Percentiles rank a stretch among this genome's conserved stretches.
phyloP scores from a whole-genome alignment of 2,329 filamentous ascomycete species.

The Sphaerulina vaccinii region DNA sequence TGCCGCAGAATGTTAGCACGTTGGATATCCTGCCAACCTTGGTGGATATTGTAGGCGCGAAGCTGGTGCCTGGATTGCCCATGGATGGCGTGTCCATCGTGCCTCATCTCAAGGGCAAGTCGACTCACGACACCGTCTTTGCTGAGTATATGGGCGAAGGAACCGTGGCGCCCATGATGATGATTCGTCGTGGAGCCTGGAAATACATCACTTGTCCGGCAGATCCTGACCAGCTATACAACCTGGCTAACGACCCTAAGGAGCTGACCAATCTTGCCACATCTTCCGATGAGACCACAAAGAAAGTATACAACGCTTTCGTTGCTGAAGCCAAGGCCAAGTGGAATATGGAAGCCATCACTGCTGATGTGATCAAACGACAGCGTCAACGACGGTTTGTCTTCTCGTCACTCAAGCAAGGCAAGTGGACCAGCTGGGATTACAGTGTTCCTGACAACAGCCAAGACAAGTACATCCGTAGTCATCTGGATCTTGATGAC shows the following conservation, averaged over 20 bases:
- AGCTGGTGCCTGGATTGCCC: conserved; percentile 68
- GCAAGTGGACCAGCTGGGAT: conserved; percentile 80
- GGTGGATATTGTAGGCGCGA: conserved; percentile 74
- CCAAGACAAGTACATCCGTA: conserved; percentile 72
- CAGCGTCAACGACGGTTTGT: conserved; percentile 78
- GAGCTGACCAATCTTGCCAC: conserved; percentile 71
- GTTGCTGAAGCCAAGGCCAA: conserved; percentile 68
- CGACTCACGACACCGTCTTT: conserved; percentile 79
- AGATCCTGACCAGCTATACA: conserved; percentile 81
- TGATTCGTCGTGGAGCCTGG: conserved; percentile 87
- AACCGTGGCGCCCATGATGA: conserved; percentile 83
- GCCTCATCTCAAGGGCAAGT: conserved; percentile 69
- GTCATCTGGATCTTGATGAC: conserved; percentile 75
- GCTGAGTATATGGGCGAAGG: conserved; percentile 95
- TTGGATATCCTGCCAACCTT: conserved; percentile 88
- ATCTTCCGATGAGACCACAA: conserved; percentile 40
- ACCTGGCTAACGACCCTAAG: conserved; percentile 70
- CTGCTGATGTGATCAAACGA: conserved; percentile 68
- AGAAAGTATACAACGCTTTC: conserved; percentile 58
- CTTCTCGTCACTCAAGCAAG: conserved; percentile 75
- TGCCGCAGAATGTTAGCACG: conserved; percentile 82
- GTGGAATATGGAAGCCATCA: conserved; percentile 82
- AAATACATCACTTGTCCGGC: conserved; percentile 86
- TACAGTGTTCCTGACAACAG: conserved; percentile 71
- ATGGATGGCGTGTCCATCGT: conserved; percentile 82